phyloP scores from a whole-genome alignment of 345 rosid species.

The Passiflora organensis region DNA sequence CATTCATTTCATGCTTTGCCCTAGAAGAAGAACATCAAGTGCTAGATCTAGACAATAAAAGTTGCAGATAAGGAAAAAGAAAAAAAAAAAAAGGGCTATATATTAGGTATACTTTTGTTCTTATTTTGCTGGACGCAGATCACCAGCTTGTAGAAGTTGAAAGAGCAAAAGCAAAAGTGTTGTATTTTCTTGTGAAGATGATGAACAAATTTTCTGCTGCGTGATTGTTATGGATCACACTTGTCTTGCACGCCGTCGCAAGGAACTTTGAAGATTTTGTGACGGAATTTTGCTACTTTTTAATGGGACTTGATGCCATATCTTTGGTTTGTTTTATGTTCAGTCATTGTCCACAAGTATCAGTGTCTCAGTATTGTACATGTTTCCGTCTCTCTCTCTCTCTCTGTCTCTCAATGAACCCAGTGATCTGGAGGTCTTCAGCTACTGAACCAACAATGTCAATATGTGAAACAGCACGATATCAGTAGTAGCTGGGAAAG shows the following conservation, averaged over 20 bases:
- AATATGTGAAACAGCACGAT: slow-evolving; percentile 20
- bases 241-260: too few relatives aligned
- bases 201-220: too few relatives aligned
- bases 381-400: slow-evolving; percentile 17
- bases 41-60: slow-evolving; percentile 2
- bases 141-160: slow-evolving; percentile 23
- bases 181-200: slow-evolving; percentile 14
- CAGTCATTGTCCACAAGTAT: slow-evolving; percentile 35
- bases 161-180: slow-evolving; percentile 1
- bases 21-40: slow-evolving; percentile 23
- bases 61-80: neutral
- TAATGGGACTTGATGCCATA: slow-evolving; percentile 17
- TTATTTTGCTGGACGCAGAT: slow-evolving; percentile 19
- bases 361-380: slow-evolving; percentile 25
- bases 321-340: slow-evolving; percentile 44
- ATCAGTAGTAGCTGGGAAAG: slow-evolving; percentile 5
- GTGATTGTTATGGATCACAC: too few relatives aligned
- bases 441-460: slow-evolving; percentile 20
- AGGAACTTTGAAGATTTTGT: too few relatives aligned
- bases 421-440: slow-evolving; percentile 30
- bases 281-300: slow-evolving; percentile 25
- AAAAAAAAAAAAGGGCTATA: slow-evolving; percentile 1
- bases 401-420: slow-evolving; percentile 16
- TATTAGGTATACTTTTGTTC: slow-evolving; percentile 30
- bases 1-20: slow-evolving; percentile 44